Base-by-base conservation (phyloP, 208 protist genomes). In the Leishmania martiniquensis region DNA sequence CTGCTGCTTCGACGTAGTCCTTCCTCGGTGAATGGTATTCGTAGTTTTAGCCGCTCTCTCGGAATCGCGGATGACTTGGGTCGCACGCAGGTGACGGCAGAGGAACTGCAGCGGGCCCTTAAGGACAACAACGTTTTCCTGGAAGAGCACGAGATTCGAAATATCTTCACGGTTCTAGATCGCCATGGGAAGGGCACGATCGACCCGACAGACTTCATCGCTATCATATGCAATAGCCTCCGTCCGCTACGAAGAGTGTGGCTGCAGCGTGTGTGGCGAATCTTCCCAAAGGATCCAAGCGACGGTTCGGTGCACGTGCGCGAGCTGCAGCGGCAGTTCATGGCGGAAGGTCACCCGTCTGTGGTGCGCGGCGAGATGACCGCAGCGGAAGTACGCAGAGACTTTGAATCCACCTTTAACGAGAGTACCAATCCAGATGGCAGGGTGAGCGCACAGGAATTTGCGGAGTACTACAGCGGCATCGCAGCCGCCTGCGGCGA, bases 351-450 rank as follows among this genome's bases (percentile, higher is more conserved):
- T 13, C 91, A 97, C 78, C 89, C 94, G 22, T 80, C 92, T 32
- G 91, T 95, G 39, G 76, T 95, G 17, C 65, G 70, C 29, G 85
- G 85, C 4, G 78, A 83, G 45, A 17, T 72, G 25, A 82, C 77
- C 4, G 88, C 85, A 15, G 77, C 62, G 10, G 86, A 93, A 4
- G 82, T 95, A 22, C 63, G 71, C 39, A 39, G 76, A 25, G 90
- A 95, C 60, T 95, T 98, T 72, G 65, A 79, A 34, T 32, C 80
- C 0, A 88, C 88, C 4, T 98, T 98, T 72, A 95, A 89, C 85
- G 81, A 73, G n/a, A 75, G n/a, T 15, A 96, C 94, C 1, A 98
- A 98, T 76, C 92, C 94, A 4, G 87, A 92, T 67, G 93, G 94
- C 20, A 62, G 77, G 29, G 78, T 98, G 34, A 93, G 87, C 32